Evolutionary conservation across 345 rosid genomes (phyloP), one percentile per base, ranked within the genome.

Genomic region (Citropsis articulata): DNA sequence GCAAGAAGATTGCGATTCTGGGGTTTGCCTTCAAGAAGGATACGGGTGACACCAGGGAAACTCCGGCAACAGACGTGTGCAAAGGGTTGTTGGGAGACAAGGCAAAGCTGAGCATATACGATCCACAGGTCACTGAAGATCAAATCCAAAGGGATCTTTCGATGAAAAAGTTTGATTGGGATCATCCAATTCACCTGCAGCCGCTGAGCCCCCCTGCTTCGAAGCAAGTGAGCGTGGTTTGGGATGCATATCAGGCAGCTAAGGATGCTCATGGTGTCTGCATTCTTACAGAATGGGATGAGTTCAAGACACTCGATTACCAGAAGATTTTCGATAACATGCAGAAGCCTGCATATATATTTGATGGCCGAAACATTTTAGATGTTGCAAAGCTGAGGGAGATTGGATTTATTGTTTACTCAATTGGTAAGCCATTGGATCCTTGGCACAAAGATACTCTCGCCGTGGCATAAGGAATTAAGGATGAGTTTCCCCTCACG

Each of bases 21-120:
- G 97, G 98, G 24, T 93, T 93, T 5, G 95, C 98, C 24, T 93
- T 90, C 81, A 92, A 93, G 93, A 93, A 93, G 80, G 98, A 93
- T 66, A 92, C 97, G 0, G 97, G 95, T 0, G 98, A 93, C 80
- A 92, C 97, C 1, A 84, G 97, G 83, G 94, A 93, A 87, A 90
- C 95, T 24, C 92, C 94, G 0, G 98, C 97, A 4, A 90, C 92
- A 14, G 97, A 93, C 24, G 95, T 93, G 18, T 92, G 93, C 90
- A 92, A 90, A 60, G 96, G 93, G 31, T 88, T 93, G 50, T 35
- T 90, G 77, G 95, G 87, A 25, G 98, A 93, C 65, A 90, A 84
- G 75, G 97, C 98, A 0, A 36, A 62, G 53, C 55, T 93, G 80
- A 90, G 93, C 85, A 93, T 93, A 50, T 93, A 93, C 16, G 95